Evolutionary conservation across 2,329 filamentous ascomycete genomes (phyloP), one percentile per base, ranked within the genome.

Genomic region (Penicillium paneum): DNA sequence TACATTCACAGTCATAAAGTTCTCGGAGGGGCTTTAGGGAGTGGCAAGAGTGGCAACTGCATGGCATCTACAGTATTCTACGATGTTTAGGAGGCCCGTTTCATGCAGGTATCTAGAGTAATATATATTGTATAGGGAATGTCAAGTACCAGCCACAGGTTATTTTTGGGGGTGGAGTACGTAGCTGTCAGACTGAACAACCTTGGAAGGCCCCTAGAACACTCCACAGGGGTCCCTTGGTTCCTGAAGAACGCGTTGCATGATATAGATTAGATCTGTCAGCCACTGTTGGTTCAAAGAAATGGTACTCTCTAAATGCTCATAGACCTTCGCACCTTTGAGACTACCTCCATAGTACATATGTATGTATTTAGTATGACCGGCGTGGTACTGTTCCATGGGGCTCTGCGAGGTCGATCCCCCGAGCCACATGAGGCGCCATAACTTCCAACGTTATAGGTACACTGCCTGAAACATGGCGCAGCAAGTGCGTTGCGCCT

Each of bases 111-210:
- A 32, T 12, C 39, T 26, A n/a, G 29, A 34, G 19, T 26, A 26
- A 21, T 35, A 35, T 35, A 45, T n/a, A n/a, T n/a, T n/a, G n/a
- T n/a, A n/a, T 26, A 48, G 21, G 3, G n/a, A 29, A 15, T 26
- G 17, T 12, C 6, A 6, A n/a, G 45, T 39, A 15, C 44, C 24
- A 51, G 48, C 48, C 48, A 51, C 48, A 29, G 15, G 45, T 24
- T 51, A 51, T 51, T 51, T 51, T 51, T 51, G 49, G 49, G 34
- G 19, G 49, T 51, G 49, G 49, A 44, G 40, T 24, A 51, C 45
- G 40, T 8, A 32, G 2, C 41, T 12, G 12, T 45, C 31, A 10
- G 32, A 11, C 29, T 44, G 31, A 12, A 36, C 19, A 41, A 31
- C n/a, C 2, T 24, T 13, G 31, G 26, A 32, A 24, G 8, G 13